Evolutionary conservation across 2,329 filamentous ascomycete species (phyloP), one percentile per base, ranked within the genome.

Genomic region (Penicillium hordei): DNA sequence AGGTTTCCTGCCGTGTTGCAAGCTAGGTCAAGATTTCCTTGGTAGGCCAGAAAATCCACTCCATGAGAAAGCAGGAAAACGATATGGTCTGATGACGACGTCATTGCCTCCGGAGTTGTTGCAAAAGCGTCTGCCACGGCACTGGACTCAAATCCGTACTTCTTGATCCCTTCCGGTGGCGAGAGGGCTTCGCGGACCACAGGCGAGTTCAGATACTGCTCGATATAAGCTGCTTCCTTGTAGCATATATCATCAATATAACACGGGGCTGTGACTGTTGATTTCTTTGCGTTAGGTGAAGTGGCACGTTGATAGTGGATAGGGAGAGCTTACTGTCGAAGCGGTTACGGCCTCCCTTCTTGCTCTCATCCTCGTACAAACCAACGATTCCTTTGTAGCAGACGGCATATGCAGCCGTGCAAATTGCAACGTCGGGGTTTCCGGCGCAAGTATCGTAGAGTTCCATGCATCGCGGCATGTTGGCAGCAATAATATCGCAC

Each of bases 401-500:
- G 9, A 67, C 60, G 3, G 44, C 8, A 1, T 21, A 4, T 0
- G 65, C 65, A 6, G 63, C 63, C 7, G 48, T 48, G n/a, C 67
- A 69, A 2, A 68, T 39, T 1, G 55, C 63, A 1, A 58, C 43
- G 23, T 69, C 67, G 0, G 64, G 64, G 17, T 57, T 49, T 0
- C 15, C 15, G 3, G 49, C 34, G 60, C 78, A 81, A 2, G 71
- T 65, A 39, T 75, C 70, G 13, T 69, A 62, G 0, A 82, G 68
- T 1, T 77, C 68, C 64, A 79, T 73, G 60, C 78, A 79, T 21
- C 79, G 74, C 5, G 79, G 79, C 31, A 82, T 67, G 44, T 76
- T 75, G 4, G 71, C 66, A 2, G 79, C 77, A 60, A 80, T 78
- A 53, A 78, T 78, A 57, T 80, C 76, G 60, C 79, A 81, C 25